A percentile compares a stretch with the other conserved stretches of the same genome.
Conservation (phyloP, 176 grass and related monocot genomes). For the Guadua angustifolia region DNA sequence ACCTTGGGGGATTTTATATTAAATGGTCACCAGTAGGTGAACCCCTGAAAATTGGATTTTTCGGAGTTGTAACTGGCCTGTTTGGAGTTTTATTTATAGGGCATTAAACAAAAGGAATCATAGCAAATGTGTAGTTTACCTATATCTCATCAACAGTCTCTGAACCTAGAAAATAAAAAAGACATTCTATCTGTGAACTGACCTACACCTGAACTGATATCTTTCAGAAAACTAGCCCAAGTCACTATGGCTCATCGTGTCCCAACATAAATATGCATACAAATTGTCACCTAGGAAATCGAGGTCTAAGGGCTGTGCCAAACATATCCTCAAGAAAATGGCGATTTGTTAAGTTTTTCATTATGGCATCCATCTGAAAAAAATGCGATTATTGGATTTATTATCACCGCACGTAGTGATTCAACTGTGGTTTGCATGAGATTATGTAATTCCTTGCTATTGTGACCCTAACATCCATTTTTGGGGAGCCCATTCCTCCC, state of each 20-base stretch:
- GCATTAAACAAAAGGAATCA: background rate
- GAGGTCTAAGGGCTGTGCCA: background rate
- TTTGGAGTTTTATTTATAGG: background rate
- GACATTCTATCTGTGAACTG: background rate
- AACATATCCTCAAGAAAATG: background rate
- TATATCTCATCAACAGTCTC: background rate
- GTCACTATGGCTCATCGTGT: background rate
- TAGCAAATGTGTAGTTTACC: background rate
- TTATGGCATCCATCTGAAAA: background rate
- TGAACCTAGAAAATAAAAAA: background rate
- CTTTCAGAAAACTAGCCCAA: background rate
- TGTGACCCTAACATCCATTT: background rate
- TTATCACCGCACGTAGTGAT: background rate
- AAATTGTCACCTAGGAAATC: background rate
- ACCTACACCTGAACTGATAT: background rate
- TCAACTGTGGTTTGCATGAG: background rate
- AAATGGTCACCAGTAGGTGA: background rate
- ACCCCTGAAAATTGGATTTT: background rate
- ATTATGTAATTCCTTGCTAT: background rate
- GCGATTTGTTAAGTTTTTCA: background rate
- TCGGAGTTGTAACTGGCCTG: background rate
- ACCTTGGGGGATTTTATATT: background rate
- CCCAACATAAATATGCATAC: background rate
- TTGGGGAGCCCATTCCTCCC: background rate
- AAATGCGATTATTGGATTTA: background rate